Evolutionary conservation across 1,284 basidiomycete species (phyloP).

Genomic region (Kwoniella shivajii): DNA sequence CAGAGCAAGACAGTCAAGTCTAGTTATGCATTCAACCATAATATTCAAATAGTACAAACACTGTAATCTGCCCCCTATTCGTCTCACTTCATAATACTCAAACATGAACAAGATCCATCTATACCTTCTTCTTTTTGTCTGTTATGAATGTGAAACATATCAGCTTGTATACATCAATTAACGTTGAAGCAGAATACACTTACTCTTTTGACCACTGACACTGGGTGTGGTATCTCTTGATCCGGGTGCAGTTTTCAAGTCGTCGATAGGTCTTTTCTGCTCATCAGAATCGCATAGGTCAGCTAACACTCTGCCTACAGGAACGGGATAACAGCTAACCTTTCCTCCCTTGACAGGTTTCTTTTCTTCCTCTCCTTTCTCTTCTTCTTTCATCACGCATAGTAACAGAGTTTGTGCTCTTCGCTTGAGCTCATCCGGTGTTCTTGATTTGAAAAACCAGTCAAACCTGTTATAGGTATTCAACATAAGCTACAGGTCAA

Average conservation of each 20-base stretch:
- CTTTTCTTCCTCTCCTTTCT: slow-evolving; percentile 60
- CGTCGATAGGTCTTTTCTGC: slow-evolving; percentile 56
- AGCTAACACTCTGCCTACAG: no score
- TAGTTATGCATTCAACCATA: background rate
- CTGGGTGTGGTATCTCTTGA: slow-evolving; percentile 49
- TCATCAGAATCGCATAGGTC: background rate
- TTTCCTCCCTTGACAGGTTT: slow-evolving; percentile 48
- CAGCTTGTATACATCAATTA: background rate
- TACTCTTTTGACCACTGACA: slow-evolving; percentile 24
- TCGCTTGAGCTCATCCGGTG: slow-evolving; percentile 84
- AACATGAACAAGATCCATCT: slow-evolving; percentile 4
- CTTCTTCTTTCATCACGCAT: slow-evolving; percentile 86
- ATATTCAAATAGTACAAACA: slow-evolving; percentile 1
- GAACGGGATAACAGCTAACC: slow-evolving; percentile 24
- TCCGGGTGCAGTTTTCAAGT: slow-evolving; percentile 47
- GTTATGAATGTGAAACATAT: background rate
- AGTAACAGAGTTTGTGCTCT: slow-evolving; percentile 85
- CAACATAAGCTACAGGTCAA: background rate
- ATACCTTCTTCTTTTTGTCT: slow-evolving; percentile 44
- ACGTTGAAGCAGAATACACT: background rate
- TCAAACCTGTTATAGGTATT: slow-evolving; percentile 63
- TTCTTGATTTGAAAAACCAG: slow-evolving; percentile 98
- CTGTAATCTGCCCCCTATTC: background rate
- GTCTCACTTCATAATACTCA: background rate
- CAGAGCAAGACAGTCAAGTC: no score